Evolutionary conservation across 306 rosid genomes (phyloP).

Genomic region (Delonix regia): DNA sequence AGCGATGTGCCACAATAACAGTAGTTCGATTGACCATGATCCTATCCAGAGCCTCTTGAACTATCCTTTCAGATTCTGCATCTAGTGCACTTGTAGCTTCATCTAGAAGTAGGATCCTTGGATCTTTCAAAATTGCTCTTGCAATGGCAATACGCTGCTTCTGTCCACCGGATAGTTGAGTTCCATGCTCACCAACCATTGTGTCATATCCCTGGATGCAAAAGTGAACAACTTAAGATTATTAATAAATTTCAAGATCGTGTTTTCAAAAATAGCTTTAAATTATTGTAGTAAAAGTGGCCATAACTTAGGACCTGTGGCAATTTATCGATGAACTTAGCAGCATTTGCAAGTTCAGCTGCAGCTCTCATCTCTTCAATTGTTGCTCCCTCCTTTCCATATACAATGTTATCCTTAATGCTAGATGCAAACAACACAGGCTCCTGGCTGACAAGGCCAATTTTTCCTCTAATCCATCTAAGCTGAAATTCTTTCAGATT

Average conservation of each 20-base stretch:
- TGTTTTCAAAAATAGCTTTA: not conserved
- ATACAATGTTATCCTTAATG: conserved; percentile 74
- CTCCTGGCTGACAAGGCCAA: conserved; percentile 88
- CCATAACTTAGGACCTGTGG: conserved; percentile 61
- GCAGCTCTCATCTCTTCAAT: conserved; percentile 65
- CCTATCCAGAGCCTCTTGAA: conserved; percentile 82
- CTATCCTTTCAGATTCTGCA: conserved; percentile 80
- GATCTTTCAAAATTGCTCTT: conserved; percentile 77
- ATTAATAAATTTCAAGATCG: conserved; percentile 10
- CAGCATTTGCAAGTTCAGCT: conserved; percentile 76
- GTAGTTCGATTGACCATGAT: conserved; percentile 81
- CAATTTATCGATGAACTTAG: conserved; percentile 71
- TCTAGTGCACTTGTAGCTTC: conserved; percentile 92
- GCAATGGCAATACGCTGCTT: conserved; percentile 86
- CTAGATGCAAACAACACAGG: conserved; percentile 73
- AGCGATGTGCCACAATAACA: conserved; percentile 76
- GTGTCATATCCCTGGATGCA: conserved; percentile 64
- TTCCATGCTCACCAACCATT: conserved; percentile 85
- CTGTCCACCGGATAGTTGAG: conserved; percentile 85
- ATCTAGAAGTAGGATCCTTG: conserved; percentile 76
- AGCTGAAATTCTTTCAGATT: conserved; percentile 72
- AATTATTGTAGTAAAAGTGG: not conserved
- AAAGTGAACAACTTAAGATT: not conserved
- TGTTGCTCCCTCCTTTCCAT: conserved; percentile 83
- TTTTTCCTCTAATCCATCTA: conserved; percentile 76